Conservation (phyloP, 352 stramenopile genomes). For the Phytophthora pluvialis region DNA sequence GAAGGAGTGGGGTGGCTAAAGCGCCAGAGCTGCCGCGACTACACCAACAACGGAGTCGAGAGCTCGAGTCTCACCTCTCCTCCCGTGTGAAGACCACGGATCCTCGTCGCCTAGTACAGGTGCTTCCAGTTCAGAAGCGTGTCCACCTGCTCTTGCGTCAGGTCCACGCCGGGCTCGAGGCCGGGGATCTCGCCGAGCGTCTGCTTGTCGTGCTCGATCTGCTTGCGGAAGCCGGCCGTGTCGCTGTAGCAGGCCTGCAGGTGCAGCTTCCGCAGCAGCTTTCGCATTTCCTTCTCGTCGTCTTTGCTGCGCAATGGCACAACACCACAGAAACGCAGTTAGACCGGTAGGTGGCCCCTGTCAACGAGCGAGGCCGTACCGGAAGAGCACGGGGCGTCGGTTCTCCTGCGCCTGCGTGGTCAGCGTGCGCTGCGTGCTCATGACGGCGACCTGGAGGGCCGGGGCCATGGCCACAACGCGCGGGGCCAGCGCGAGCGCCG, state of each 20-base stretch:
- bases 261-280: constrained; percentile 84
- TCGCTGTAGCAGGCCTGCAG: constrained; percentile 67
- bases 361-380: constrained; percentile 4
- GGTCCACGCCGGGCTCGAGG: constrained; percentile 60
- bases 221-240: constrained; percentile 51
- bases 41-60: neutral
- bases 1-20: constrained; percentile 6
- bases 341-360: neutral
- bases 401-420: constrained; percentile 39
- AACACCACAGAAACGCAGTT: constrained; percentile 2
- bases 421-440: constrained; percentile 28
- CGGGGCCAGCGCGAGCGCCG: constrained; percentile 24
- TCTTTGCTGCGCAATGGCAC: constrained; percentile 59
- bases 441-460: constrained; percentile 30
- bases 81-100: constrained; percentile 18
- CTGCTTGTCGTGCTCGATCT: constrained; percentile 73
- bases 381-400: constrained; percentile 32
- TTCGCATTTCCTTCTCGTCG: constrained; percentile 84
- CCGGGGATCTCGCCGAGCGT: constrained; percentile 66
- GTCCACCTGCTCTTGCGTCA: constrained; percentile 64
- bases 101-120: constrained; percentile 44
- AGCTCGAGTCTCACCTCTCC: neutral
- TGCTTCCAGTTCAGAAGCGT: constrained; percentile 89
- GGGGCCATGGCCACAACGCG: constrained; percentile 26
- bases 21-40: neutral